Conservation (phyloP, 345 rosid species). For the Citrus cavaleriei region DNA sequence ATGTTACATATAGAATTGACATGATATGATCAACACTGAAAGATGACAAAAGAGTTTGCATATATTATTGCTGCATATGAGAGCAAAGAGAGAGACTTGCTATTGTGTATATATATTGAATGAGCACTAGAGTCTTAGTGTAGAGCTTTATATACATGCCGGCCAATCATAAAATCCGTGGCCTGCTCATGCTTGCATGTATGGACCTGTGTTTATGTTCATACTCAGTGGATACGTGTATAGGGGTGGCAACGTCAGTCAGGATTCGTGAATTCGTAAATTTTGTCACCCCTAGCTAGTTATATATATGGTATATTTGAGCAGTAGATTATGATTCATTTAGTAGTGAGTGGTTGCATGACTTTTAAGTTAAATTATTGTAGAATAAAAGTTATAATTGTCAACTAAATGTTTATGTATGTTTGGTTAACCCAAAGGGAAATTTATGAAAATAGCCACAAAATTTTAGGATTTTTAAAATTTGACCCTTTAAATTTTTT, state of each 20-base stretch:
- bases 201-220: not conserved
- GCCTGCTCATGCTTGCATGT: conserved; percentile 15
- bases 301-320: not conserved
- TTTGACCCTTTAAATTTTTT: too few species aligned
- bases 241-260: too few species aligned
- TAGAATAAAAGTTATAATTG: too few species aligned
- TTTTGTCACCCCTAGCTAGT: too few species aligned
- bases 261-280: too few species aligned
- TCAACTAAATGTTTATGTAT: too few species aligned
- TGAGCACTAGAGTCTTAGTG: not conserved
- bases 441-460: too few species aligned
- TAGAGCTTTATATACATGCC: not conserved
- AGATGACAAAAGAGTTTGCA: conserved; percentile 2
- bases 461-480: too few species aligned
- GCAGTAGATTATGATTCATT: not conserved
- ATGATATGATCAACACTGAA: not conserved
- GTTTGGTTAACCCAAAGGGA: too few species aligned
- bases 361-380: too few species aligned
- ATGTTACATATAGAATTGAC: not conserved
- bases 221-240: not conserved
- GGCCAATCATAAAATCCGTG: conserved; percentile 17
- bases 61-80: not conserved
- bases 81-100: not conserved
- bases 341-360: too few species aligned
- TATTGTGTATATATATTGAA: not conserved